Evolutionary conservation across 108 stramenopile species (phyloP).

Genomic region (Schizochytrium sp.): DNA sequence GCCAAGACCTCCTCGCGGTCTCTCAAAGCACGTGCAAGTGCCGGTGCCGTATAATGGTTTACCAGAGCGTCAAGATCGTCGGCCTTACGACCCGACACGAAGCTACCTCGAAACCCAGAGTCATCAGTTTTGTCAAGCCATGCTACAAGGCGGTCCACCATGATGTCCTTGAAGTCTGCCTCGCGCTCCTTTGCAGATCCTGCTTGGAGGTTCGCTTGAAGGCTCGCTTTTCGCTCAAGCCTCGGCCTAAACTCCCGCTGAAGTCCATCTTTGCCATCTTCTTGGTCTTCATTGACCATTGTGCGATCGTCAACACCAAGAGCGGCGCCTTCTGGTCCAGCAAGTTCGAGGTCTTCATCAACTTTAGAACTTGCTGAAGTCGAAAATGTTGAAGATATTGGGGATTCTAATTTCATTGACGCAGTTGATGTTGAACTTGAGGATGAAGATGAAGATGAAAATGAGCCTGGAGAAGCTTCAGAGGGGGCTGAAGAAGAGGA

Average conservation of each 20-base stretch:
- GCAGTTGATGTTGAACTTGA: too few species aligned
- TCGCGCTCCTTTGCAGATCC: neutral
- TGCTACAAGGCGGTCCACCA: slow-evolving; percentile 16
- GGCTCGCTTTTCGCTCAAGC: neutral
- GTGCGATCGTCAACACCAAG: too few species aligned
- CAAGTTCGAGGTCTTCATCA: too few species aligned
- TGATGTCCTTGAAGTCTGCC: neutral
- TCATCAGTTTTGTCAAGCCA: slow-evolving; percentile 59
- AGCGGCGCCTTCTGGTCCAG: too few species aligned
- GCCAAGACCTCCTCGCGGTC: slow-evolving; percentile 71
- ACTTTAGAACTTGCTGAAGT: too few species aligned
- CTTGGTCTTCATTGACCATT: too few species aligned
- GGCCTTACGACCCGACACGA: slow-evolving; percentile 63
- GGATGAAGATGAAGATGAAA: too few species aligned
- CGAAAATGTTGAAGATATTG: too few species aligned
- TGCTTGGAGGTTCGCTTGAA: neutral
- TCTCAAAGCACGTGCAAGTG: slow-evolving; percentile 70
- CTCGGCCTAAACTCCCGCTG: neutral
- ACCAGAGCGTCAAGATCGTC: slow-evolving; percentile 69
- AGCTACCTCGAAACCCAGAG: slow-evolving; percentile 38
- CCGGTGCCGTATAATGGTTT: slow-evolving; percentile 72
- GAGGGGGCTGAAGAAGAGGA: too few species aligned
- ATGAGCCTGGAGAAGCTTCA: too few species aligned
- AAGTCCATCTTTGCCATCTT: too few species aligned
- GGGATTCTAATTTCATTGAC: too few species aligned